Base-by-base conservation (phyloP, 495 filamentous ascomycete genomes). In the Lasiosphaeria hispida region DNA sequence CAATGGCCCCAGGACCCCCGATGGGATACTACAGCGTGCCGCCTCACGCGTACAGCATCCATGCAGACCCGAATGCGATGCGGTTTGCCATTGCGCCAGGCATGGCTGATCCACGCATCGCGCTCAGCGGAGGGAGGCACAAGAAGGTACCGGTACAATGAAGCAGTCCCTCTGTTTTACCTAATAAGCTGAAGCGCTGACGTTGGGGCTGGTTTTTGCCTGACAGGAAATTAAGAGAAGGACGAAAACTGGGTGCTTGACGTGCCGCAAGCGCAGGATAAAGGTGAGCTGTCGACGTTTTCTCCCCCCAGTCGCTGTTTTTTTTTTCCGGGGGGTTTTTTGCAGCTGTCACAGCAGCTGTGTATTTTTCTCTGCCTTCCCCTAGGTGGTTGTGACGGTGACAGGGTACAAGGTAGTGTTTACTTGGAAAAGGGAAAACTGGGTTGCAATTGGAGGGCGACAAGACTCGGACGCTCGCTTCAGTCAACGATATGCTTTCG, bases 241-340 rank as follows among this genome's bases (percentile, higher is more conserved):
- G 65, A 98, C 94, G 41, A 98, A 98, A 79, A 97, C 94, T 4
- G 94, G 94, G 11, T 98, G 94, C 73, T 75, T 97, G 72, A 98
- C 94, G 36, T 98, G 94, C 80, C 85, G 94, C 61, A 97, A 97
- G 73, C 85, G 94, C 66, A 83, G 94, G 74, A 97, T 98, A 77
- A 98, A 98, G 92, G 94, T 97, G 82, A 69, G 88, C 85, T 30
- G 23, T 30, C 23, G 1, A 14, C 19, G 7, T 30, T n/a, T 48
- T 47, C 45, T 50, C 30, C 49, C n/a, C 48, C 9, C 30, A 17
- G 4, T 51, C 39, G 53, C 14, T 43, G 41, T 36, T 54, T 58
- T 48, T 44, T 17, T 48, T 18, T 42, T 36, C 55, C 36, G 40
- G 18, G 37, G 14, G 42, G 39, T 40, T 18, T 44, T 10, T 11